Base-by-base conservation (phyloP, 768 basidiomycete species). In the Strobilomyces confusus region DNA sequence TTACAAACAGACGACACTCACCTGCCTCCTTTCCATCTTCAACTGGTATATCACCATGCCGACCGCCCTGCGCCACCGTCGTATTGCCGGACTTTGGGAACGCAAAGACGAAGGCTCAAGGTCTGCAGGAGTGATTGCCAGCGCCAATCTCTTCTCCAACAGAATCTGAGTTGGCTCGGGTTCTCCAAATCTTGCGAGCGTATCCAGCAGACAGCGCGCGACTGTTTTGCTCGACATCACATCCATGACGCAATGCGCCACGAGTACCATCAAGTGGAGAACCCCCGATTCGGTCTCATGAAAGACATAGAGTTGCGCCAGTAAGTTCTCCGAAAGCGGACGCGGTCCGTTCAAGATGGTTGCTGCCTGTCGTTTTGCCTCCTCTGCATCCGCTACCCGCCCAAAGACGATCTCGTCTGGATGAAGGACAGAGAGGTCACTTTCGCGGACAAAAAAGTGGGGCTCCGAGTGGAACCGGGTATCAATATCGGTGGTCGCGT, bases 171-270 rank as follows among this genome's bases (percentile, higher is more conserved):
- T 44, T 22, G 53, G 53, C n/a, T 57, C 54, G 9, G 42, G 15
- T 0, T 14, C 25, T 20, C 20, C 38, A 12, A 26, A 49, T 2
- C 58, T 42, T 34, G 49, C 48, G 29, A 84, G 68, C 8, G 71
- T 64, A 26, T 81, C 72, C 45, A 83, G 59, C 51, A 84, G 76
- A 19, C 70, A 71, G 49, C 75, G 75, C 53, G 74, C 44, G 15
- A 82, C 53, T 1, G 73, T 75, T 9, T 58, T 53, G 53, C 73
- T 77, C 12, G 75, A 69, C 41, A 73, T 73, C 17, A 76, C 79
- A 59, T 84, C 82, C 0, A 77, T 73, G 40, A 83, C 76, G 44
- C 68, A 66, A 60, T 85, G 82, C 1, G 80, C 73, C 15, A 73
- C 64, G 37, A 74, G 61, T 20, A 79, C 59, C 23, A 80, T 47